Evolutionary conservation across 169 alveolate genomes (phyloP).

Genomic region (Plasmodium gonderi): DNA sequence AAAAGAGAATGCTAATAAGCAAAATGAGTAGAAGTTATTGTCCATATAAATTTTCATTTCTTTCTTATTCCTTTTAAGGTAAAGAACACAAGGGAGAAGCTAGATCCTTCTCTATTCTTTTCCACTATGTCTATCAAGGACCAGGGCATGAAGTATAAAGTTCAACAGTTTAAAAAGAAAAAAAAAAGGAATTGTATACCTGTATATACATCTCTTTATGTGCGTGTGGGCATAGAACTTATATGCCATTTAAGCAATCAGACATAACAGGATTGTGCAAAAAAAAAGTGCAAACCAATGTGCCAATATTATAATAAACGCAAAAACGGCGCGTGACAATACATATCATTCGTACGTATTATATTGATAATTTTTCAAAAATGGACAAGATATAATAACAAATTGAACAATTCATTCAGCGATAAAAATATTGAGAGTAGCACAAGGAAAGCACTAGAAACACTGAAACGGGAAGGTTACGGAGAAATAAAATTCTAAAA

Average conservation of each 20-base stretch:
- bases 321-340: no score
- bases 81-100: neutral
- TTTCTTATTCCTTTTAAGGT: neutral
- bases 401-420: neutral
- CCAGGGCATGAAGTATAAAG: constrained; percentile 9
- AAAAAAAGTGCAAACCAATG: neutral
- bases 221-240: neutral
- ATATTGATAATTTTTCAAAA: neutral
- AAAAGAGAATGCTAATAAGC: neutral
- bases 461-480: constrained; percentile 31
- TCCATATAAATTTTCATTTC: neutral
- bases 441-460: constrained; percentile 3
- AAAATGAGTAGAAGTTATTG: neutral
- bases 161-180: neutral
- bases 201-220: neutral
- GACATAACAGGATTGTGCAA: neutral
- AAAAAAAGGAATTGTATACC: neutral
- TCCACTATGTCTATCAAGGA: neutral
- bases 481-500: neutral
- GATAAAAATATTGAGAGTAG: constrained; percentile 10
- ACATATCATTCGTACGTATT: no score
- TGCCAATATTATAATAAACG: no score
- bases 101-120: neutral
- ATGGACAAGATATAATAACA: neutral
- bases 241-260: neutral